Evolutionary conservation across 139 green algal species (phyloP).

Genomic region (Yamagishiella unicocca): DNA sequence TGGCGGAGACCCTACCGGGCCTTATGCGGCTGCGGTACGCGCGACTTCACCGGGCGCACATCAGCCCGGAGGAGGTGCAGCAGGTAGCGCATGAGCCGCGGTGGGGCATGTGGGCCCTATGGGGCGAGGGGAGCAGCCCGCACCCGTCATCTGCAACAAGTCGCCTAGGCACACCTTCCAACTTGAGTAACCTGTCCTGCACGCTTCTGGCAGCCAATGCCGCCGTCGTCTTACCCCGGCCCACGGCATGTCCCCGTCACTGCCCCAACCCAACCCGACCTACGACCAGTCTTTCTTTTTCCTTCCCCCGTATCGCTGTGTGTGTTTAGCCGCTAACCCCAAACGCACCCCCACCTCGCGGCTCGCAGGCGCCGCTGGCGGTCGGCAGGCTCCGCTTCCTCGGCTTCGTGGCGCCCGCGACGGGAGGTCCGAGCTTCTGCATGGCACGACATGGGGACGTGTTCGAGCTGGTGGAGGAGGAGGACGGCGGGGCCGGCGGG

Average conservation of each 20-base stretch:
- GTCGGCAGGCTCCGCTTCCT: background rate
- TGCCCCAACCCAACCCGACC: background rate
- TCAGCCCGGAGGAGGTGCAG: background rate
- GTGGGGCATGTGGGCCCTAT: background rate
- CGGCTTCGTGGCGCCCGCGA: background rate
- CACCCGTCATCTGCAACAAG: too few species aligned
- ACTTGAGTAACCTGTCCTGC: background rate
- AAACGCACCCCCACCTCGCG: background rate
- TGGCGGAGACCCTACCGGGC: background rate
- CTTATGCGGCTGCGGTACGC: constrained; percentile 11
- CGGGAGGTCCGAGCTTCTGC: background rate
- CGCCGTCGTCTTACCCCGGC: background rate
- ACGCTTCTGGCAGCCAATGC: background rate
- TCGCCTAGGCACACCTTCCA: background rate
- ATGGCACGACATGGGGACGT: background rate
- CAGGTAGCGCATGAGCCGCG: background rate
- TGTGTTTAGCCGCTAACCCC: too few species aligned
- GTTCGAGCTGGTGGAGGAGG: background rate
- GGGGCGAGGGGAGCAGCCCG: background rate
- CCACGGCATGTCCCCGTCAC: background rate
- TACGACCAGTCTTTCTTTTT: background rate
- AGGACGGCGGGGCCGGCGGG: background rate
- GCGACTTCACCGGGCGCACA: background rate
- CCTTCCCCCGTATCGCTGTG: too few species aligned
- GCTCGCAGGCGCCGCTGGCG: background rate